A percentile compares a stretch with the other conserved stretches of the same genome.
Evolutionary conservation across 148 eudicot species (phyloP).

Genomic region (Silene uniflora): DNA sequence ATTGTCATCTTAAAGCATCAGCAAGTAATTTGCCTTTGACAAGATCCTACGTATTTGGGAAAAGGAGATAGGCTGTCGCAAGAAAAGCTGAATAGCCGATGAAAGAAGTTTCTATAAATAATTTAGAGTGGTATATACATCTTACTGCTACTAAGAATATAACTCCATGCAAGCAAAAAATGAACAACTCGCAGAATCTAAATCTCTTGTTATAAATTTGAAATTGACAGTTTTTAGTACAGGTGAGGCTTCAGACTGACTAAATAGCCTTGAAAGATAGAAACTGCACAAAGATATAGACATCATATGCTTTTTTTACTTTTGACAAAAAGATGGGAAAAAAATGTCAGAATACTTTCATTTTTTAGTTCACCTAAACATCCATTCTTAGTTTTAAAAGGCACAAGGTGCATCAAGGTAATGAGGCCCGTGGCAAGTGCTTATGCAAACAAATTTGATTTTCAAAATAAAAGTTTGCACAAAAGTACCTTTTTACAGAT

Average conservation of each 20-base stretch:
- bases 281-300: neutral
- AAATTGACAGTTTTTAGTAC: neutral
- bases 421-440: neutral
- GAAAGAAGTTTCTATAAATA: neutral
- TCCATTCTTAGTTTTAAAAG: neutral
- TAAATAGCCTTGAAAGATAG: slow-evolving; percentile 2
- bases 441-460: neutral
- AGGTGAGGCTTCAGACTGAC: neutral
- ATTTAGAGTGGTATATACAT: neutral
- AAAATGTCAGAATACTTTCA: neutral
- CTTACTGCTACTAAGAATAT: neutral
- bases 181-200: neutral
- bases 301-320: neutral
- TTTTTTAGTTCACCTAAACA: neutral
- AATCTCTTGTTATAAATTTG: neutral
- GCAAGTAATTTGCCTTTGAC: neutral
- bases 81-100: neutral
- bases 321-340: slow-evolving; percentile 6
- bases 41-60: neutral
- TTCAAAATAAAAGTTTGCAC: neutral
- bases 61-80: neutral
- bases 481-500: neutral
- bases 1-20: neutral
- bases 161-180: neutral
- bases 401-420: neutral